Conservation (phyloP, 371 early-diverging fungal genomes). For the Quaeritorhiza haematococci region DNA sequence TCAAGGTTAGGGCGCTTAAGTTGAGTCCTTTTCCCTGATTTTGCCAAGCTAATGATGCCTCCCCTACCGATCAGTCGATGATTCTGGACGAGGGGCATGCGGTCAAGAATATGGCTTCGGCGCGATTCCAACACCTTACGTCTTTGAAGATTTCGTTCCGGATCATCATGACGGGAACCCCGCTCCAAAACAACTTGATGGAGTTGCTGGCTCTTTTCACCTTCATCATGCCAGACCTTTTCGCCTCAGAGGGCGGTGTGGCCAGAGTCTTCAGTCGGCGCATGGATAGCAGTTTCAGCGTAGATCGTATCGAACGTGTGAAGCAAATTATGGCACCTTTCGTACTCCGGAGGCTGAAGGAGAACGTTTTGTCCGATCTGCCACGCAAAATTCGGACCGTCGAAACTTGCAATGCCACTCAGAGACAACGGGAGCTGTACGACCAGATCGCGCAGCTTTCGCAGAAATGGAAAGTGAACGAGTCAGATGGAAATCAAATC, state of each 20-base stretch:
- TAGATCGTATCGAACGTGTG: slow-evolving; percentile 60
- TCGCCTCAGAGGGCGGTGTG: slow-evolving; percentile 57
- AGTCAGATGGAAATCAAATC: slow-evolving; percentile 2
- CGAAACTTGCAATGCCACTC: slow-evolving; percentile 30
- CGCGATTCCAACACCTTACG: slow-evolving; percentile 76
- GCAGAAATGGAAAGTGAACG: not conserved
- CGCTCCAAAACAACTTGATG: slow-evolving; percentile 85
- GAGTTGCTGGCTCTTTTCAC: slow-evolving; percentile 67
- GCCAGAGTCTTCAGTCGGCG: slow-evolving; percentile 53
- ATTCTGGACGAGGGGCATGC: slow-evolving; percentile 92
- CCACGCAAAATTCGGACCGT: slow-evolving; percentile 55
- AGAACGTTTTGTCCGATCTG: slow-evolving; percentile 61
- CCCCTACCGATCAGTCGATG: slow-evolving; percentile 60
- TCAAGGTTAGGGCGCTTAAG: too few species aligned
- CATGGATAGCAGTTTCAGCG: too few species aligned
- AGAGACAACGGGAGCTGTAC: slow-evolving; percentile 21
- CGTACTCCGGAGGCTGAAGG: slow-evolving; percentile 68
- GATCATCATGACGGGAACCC: slow-evolving; percentile 48
- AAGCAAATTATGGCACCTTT: slow-evolving; percentile 77
- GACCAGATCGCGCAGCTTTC: slow-evolving; percentile 9
- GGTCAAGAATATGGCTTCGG: slow-evolving; percentile 46
- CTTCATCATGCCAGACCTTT: slow-evolving; percentile 88
- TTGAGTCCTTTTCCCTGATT: too few species aligned
- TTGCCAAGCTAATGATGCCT: too few species aligned
- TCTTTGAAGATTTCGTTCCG: slow-evolving; percentile 40